Percentiles rank a stretch among this genome's conserved stretches.
Evolutionary conservation across 2,329 filamentous ascomycete genomes (phyloP).

Genomic region (Stagonosporopsis cucurbitacearum): DNA sequence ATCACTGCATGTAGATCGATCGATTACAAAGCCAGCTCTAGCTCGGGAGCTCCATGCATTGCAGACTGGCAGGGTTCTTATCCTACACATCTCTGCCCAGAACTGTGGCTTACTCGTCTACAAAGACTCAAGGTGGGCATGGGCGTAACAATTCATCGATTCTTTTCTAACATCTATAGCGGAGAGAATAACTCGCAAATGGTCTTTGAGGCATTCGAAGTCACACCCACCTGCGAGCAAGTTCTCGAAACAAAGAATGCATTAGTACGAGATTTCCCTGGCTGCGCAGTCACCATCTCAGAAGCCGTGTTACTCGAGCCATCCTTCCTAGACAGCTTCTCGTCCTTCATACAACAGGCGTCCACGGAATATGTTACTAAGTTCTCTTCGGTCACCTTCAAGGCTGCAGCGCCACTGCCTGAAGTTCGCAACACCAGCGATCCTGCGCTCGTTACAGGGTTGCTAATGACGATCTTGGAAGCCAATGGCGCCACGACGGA

Average conservation of each 20-base stretch:
- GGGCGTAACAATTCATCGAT: neutral
- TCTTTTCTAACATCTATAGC: slow-evolving; percentile 17
- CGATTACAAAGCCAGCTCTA: slow-evolving; percentile 32
- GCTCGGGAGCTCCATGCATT: slow-evolving; percentile 28
- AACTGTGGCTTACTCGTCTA: slow-evolving; percentile 58
- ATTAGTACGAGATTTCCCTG: slow-evolving; percentile 67
- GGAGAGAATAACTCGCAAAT: slow-evolving; percentile 26
- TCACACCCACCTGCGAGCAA: slow-evolving; percentile 60
- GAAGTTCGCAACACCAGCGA: slow-evolving; percentile 66
- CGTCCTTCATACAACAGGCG: slow-evolving; percentile 63
- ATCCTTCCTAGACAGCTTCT: slow-evolving; percentile 57
- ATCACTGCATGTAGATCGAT: slow-evolving; percentile 31
- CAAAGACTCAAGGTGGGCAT: slow-evolving; percentile 39
- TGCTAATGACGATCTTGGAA: slow-evolving; percentile 67
- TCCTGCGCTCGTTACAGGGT: slow-evolving; percentile 64
- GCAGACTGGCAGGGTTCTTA: slow-evolving; percentile 38
- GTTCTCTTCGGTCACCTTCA: slow-evolving; percentile 60
- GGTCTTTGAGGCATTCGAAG: slow-evolving; percentile 68
- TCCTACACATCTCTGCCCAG: slow-evolving; percentile 57
- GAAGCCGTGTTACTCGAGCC: slow-evolving; percentile 46
- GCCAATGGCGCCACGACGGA: slow-evolving; percentile 55
- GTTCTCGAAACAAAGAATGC: slow-evolving; percentile 61
- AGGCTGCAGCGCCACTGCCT: slow-evolving; percentile 56
- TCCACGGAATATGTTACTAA: slow-evolving; percentile 60
- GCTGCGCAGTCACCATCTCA: slow-evolving; percentile 58